These are phyloP conservation scores for Vitis labrusca DNA, from an alignment of 164 flowering plant species.

Conservation along the genomic window DNA sequence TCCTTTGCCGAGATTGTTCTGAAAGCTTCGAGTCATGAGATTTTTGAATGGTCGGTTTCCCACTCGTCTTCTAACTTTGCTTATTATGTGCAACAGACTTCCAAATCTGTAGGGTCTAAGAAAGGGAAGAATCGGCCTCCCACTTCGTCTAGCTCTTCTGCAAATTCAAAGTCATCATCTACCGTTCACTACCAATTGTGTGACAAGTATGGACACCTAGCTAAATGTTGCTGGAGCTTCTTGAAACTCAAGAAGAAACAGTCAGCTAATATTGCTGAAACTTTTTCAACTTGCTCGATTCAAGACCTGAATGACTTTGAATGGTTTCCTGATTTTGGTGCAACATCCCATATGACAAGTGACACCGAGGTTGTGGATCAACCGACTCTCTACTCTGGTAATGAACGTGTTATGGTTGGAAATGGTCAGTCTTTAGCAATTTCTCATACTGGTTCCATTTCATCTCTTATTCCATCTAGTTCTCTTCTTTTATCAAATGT, in stretches of 20 bases:
- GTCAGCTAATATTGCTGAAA: neutral
- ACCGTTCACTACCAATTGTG: neutral
- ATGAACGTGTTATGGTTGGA: too few species aligned
- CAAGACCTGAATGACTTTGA: neutral
- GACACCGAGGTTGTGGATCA: neutral
- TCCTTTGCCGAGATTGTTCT: neutral
- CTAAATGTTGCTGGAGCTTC: neutral
- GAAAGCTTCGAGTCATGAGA: neutral
- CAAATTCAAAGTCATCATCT: neutral
- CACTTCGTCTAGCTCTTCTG: neutral
- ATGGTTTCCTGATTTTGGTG: too few species aligned
- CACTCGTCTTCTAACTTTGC: neutral
- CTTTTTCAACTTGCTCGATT: neutral
- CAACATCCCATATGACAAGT: neutral
- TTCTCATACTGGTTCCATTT: slow-evolving; percentile 8
- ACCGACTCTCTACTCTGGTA: neutral
- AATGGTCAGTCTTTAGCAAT: neutral
- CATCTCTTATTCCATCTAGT: neutral
- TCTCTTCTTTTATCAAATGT: slow-evolving; percentile 1
- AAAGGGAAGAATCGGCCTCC: neutral
- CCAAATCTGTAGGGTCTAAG: neutral
- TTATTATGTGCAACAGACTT: neutral
- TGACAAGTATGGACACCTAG: neutral
- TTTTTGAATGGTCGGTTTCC: neutral
- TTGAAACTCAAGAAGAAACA: neutral